Conservation (phyloP, 2,329 filamentous ascomycete species). For the Neofusicoccum umdonicola region DNA sequence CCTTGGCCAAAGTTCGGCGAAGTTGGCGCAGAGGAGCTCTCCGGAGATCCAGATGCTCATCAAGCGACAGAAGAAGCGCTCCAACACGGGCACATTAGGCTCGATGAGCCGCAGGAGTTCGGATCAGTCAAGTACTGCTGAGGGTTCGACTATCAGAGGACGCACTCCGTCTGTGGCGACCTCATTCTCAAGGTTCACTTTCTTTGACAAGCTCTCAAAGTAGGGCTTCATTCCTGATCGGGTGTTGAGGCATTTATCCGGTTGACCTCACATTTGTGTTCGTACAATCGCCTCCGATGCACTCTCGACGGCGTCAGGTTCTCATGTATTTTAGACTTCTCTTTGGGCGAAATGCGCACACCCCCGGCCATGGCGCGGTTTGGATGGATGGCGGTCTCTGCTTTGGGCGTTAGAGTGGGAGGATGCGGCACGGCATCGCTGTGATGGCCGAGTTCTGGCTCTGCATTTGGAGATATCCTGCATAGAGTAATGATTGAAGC, state of each 20-base stretch:
- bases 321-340: not conserved
- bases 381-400: not conserved
- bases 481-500: not conserved
- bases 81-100: not conserved
- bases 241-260: too few relatives aligned
- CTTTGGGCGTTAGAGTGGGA: not conserved
- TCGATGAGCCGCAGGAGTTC: not conserved
- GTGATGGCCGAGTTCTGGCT: not conserved
- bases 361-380: not conserved
- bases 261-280: too few relatives aligned
- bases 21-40: constrained; percentile 6
- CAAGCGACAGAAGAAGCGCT: not conserved
- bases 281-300: too few relatives aligned
- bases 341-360: not conserved
- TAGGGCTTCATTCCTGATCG: not conserved
- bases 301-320: too few relatives aligned
- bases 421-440: too few relatives aligned
- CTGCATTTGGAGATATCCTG: not conserved
- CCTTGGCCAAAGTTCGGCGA: not conserved
- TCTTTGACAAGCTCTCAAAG: not conserved
- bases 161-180: not conserved
- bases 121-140: not conserved
- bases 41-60: constrained; percentile 11
- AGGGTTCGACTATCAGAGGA: not conserved
- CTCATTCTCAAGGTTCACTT: not conserved